These are phyloP conservation scores for Pichia sp. DNA, from an alignment of 1,139 yeast genomes.

Conservation along the genomic window DNA sequence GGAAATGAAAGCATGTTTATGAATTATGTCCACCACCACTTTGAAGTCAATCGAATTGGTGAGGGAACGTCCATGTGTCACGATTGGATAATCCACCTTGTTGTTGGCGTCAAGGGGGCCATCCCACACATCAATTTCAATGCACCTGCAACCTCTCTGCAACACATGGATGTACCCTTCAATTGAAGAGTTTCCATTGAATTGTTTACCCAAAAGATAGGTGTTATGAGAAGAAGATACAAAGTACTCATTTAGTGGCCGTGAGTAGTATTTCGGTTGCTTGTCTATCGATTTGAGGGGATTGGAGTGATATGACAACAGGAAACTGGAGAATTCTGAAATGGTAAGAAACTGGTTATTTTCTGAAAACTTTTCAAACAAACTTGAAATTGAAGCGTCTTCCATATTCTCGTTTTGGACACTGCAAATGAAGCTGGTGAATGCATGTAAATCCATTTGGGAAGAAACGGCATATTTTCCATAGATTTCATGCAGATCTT, in stretches of 20 bases:
- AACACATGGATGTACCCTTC: constrained; percentile 88
- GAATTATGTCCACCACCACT: constrained; percentile 64
- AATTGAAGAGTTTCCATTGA: constrained; percentile 84
- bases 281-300: constrained; percentile 27
- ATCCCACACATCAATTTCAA: constrained; percentile 96
- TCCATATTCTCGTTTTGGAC: constrained; percentile 45
- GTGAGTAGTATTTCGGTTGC: constrained; percentile 35
- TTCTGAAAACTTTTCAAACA: constrained; percentile 39
- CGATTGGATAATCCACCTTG: constrained; percentile 51
- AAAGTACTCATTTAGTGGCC: constrained; percentile 77
- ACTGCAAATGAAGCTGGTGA: constrained; percentile 37
- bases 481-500: constrained; percentile 40
- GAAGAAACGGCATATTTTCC: constrained; percentile 9
- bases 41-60: constrained; percentile 64
- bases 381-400: constrained; percentile 20
- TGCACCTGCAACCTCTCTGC: constrained; percentile 86
- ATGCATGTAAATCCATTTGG: constrained; percentile 29
- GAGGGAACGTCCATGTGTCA: constrained; percentile 81
- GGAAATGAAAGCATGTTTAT: constrained; percentile 77
- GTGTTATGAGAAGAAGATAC: constrained; percentile 95
- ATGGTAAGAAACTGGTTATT: constrained; percentile 1
- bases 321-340: constrained; percentile 35
- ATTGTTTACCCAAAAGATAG: constrained; percentile 78
- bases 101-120: constrained; percentile 29
- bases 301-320: constrained; percentile 39